Evolutionary conservation across 345 rosid species (phyloP).

Genomic region (Gossypium thurberi): DNA sequence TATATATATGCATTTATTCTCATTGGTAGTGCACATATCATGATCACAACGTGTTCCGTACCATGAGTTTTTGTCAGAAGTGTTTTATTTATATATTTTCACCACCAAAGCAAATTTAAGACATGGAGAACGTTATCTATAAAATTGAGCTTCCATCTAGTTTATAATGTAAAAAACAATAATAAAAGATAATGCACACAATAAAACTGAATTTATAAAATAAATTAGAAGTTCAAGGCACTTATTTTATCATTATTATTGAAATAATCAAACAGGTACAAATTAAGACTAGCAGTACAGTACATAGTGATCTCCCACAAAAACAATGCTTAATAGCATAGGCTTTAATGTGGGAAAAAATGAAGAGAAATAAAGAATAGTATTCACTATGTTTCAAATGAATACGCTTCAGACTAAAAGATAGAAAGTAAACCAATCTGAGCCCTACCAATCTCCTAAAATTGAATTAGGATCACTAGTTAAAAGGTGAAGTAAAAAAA

Average conservation of each 20-base stretch:
- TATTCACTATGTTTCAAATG: background rate
- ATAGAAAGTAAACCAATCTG: background rate
- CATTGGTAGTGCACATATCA: background rate
- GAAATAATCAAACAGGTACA: background rate
- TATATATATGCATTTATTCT: background rate
- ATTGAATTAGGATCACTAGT: background rate
- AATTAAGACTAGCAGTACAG: background rate
- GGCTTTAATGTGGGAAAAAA: background rate
- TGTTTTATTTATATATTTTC: background rate
- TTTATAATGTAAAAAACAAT: too few relatives aligned
- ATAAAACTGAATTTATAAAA: background rate
- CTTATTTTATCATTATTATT: background rate
- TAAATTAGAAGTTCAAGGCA: background rate
- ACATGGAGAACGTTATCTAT: background rate
- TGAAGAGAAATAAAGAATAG: background rate
- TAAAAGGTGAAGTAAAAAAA: background rate
- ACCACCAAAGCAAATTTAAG: background rate
- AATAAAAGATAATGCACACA: background rate
- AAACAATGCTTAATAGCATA: conserved; percentile 4
- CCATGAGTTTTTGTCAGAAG: background rate
- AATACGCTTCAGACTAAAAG: background rate
- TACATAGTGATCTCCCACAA: conserved; percentile 7
- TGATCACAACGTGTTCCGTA: background rate
- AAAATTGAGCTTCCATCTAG: background rate
- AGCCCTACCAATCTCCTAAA: background rate